Conservation (phyloP, 139 green algal genomes). For the Dunaliella sp. region DNA sequence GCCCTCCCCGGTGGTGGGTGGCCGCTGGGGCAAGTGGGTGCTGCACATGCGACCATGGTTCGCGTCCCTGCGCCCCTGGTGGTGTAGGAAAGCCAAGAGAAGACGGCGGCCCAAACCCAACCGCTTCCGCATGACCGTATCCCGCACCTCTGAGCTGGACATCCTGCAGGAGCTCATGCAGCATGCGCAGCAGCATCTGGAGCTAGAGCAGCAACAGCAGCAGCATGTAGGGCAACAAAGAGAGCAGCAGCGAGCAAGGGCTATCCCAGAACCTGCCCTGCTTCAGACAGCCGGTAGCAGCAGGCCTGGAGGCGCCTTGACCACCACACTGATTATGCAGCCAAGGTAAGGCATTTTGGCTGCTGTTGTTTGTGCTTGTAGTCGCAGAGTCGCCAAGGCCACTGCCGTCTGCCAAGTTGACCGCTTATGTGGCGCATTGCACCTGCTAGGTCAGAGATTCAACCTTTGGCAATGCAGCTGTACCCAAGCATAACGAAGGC, state of each 20-base stretch:
- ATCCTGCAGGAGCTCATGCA: background rate
- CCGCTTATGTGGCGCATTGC: too few relatives aligned
- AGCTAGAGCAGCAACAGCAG: background rate
- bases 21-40: background rate
- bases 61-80: background rate
- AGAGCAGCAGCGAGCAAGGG: too few relatives aligned
- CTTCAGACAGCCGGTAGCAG: background rate
- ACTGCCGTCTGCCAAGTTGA: too few relatives aligned
- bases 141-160: conserved; percentile 17
- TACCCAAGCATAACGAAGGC: too few relatives aligned
- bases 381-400: too few relatives aligned
- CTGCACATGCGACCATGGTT: background rate
- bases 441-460: too few relatives aligned
- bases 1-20: background rate
- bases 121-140: conserved; percentile 21
- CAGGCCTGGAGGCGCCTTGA: background rate
- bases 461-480: too few relatives aligned
- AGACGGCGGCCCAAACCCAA: background rate
- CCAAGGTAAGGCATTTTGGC: too few relatives aligned
- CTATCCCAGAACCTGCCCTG: too few relatives aligned
- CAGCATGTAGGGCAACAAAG: too few relatives aligned
- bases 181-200: background rate
- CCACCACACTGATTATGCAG: too few relatives aligned
- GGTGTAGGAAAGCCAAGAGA: background rate
- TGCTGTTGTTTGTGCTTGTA: too few relatives aligned